Evolutionary conservation across 805 yeast species (phyloP), one percentile per base, ranked within the genome.

Genomic region (Millerozyma miso): DNA sequence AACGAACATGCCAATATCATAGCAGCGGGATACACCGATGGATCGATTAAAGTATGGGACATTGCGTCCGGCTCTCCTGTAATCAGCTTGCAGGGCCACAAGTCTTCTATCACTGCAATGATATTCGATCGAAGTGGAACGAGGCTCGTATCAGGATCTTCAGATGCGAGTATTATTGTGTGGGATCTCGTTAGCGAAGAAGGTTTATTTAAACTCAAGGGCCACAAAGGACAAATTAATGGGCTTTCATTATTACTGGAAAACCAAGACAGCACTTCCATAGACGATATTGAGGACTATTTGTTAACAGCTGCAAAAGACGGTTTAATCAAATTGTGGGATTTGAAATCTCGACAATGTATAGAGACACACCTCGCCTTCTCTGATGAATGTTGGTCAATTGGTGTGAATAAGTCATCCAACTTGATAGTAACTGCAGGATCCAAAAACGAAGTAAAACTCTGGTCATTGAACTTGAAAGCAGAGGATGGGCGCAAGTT

Each of bases 111-210:
- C n/a, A 76, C 90, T 2, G 58, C 72, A 13, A 69, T 93, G 36
- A 60, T 65, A 40, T 93, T 91, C 55, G 97, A 90, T 58, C 53
- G 61, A 13, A 81, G 83, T 32, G 98, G 98, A 37, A 89, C 98
- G 0, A 72, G 93, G 48, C 68, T 93, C 14, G 76, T 83, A 26
- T 85, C 96, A 4, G 99, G 98, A 2, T 83, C 96, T 1, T 77
- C 78, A 38, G 99, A 93, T 62, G 77, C 97, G 3, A 72, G 79
- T 42, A 79, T 91, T 29, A 84, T 93, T 48, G 73, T 89, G 51
- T 93, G 99, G 99, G 99, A 93, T 67, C 76, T 93, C 42, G 90
- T 93, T 13, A 85, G 88, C 7, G 99, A 93, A 69, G 81, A 78
- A 19, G 99, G 99, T 10, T 65, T 91, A 29, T 86, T 79, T 67